Percentiles rank a stretch among this genome's conserved stretches.
Conservation (phyloP, 306 rosid species). For the Canavalia ensiformis region DNA sequence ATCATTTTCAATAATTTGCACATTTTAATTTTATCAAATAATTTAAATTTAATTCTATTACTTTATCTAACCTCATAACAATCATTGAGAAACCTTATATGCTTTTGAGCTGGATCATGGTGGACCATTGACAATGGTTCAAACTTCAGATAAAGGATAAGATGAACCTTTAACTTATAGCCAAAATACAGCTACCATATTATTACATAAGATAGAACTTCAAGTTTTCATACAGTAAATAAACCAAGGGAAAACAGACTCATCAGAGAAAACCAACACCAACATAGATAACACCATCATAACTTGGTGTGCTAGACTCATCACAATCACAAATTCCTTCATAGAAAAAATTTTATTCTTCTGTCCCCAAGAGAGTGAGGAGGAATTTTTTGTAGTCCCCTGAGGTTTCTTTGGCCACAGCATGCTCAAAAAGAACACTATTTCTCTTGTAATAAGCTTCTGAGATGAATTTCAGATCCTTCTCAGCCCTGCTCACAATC, state of each 20-base stretch:
- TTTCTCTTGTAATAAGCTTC: conserved; percentile 69
- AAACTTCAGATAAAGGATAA: conserved; percentile 22
- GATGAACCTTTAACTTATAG: neutral
- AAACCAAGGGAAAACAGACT: conserved; percentile 15
- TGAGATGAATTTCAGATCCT: conserved; percentile 61
- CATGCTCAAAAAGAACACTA: conserved; percentile 66
- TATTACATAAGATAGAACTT: neutral
- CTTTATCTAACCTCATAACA: too few species aligned
- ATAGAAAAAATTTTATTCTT: conserved; percentile 7
- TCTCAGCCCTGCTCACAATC: conserved; percentile 74
- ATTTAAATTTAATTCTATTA: too few species aligned
- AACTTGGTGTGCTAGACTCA: conserved; percentile 26
- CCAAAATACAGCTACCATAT: conserved; percentile 7
- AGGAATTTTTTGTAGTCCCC: conserved; percentile 53
- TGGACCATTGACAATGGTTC: neutral
- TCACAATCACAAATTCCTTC: conserved; percentile 30
- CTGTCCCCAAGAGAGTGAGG: conserved; percentile 52
- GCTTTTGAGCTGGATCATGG: neutral
- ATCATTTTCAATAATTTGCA: too few species aligned
- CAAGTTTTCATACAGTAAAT: conserved; percentile 33
- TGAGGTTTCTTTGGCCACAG: conserved; percentile 69
- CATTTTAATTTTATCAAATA: too few species aligned
- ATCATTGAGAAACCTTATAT: too few species aligned
- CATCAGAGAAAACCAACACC: conserved; percentile 24
- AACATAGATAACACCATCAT: neutral